A percentile compares a stretch with the other conserved stretches of the same genome.
Evolutionary conservation across 2,329 filamentous ascomycete species (phyloP).

Genomic region (Phialophora expanda): DNA sequence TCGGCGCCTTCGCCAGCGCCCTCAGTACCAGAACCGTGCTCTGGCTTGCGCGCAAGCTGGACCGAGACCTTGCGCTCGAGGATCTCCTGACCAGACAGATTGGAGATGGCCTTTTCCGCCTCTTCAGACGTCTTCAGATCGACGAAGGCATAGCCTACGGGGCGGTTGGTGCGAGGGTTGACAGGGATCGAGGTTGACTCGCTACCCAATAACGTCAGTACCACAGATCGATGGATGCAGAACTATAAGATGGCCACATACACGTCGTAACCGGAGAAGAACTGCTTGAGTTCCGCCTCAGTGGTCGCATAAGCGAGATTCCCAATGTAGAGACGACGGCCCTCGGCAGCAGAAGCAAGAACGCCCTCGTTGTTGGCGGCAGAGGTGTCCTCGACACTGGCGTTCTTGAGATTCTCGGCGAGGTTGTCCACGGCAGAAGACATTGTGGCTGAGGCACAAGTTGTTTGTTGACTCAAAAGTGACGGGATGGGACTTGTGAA

Average conservation of each 20-base stretch:
- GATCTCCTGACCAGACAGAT: constrained; percentile 97
- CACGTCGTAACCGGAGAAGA: constrained; percentile 99
- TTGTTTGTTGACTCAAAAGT: constrained; percentile 40
- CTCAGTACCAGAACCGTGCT: constrained; percentile 78
- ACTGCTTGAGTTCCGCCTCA: constrained; percentile 99
- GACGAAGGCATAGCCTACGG: constrained; percentile 98
- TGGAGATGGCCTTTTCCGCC: constrained; percentile 91
- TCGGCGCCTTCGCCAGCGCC: constrained; percentile 72
- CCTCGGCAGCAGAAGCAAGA: constrained; percentile 96
- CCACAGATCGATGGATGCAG: constrained; percentile 40
- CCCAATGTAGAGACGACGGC: constrained; percentile 98
- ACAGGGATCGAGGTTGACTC: constrained; percentile 99
- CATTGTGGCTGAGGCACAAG: constrained; percentile 67
- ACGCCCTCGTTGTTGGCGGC: constrained; percentile 86
- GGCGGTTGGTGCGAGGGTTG: constrained; percentile 98
- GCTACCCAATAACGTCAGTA: constrained; percentile 56
- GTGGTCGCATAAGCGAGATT: constrained; percentile 99
- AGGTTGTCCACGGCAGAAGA: constrained; percentile 78
- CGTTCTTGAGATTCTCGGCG: constrained; percentile 69
- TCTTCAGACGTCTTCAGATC: constrained; percentile 93
- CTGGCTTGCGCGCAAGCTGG: constrained; percentile 96
- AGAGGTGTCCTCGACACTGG: constrained; percentile 64
- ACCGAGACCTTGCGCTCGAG: constrained; percentile 99
- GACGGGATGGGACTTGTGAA: constrained; percentile 42
- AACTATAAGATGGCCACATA: constrained; percentile 62